Conservation (phyloP, 23 red algal species). For the Gracilaria gracilis region DNA sequence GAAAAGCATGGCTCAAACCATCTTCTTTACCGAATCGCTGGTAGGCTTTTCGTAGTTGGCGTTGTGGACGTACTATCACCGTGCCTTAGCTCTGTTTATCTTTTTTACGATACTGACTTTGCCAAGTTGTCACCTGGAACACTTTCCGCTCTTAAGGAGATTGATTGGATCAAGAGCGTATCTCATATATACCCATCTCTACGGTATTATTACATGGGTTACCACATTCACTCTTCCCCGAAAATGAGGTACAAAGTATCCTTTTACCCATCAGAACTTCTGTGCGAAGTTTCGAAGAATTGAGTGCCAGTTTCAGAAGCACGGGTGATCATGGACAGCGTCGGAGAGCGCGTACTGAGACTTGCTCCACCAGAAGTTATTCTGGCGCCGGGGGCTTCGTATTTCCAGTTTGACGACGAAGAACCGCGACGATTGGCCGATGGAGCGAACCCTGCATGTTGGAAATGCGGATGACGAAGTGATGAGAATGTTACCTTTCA, state of each 20-base stretch:
- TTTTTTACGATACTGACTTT: constrained; percentile 91
- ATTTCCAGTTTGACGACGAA: constrained; percentile 55
- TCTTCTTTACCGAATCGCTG: constrained; percentile 74
- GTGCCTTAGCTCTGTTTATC: constrained; percentile 86
- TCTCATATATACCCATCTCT: constrained; percentile 32
- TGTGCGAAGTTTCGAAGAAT: constrained; percentile 77
- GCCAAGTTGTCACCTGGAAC: constrained; percentile 82
- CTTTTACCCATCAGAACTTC: constrained; percentile 77
- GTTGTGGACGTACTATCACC: constrained; percentile 91
- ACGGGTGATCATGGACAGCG: constrained; percentile 35
- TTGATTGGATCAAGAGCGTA: constrained; percentile 58
- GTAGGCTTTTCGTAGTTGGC: constrained; percentile 78
- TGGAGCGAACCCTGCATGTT: constrained; percentile 26
- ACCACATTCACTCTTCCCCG: constrained; percentile 88
- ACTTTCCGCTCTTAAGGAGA: constrained; percentile 86
- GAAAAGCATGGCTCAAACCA: constrained; percentile 80
- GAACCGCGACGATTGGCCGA: constrained; percentile 27
- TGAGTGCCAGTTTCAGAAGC: constrained; percentile 70
- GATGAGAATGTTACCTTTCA: constrained; percentile 22
- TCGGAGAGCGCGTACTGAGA: constrained; percentile 23
- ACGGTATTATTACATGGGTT: constrained; percentile 94
- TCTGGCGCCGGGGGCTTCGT: constrained; percentile 12
- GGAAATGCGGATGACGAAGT: constrained; percentile 32
- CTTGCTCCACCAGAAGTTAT: constrained; percentile 21
- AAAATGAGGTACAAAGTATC: constrained; percentile 94